These are phyloP conservation scores for Taiozyma sp. DNA, from an alignment of 1,139 yeast species.

Conservation along the genomic window DNA sequence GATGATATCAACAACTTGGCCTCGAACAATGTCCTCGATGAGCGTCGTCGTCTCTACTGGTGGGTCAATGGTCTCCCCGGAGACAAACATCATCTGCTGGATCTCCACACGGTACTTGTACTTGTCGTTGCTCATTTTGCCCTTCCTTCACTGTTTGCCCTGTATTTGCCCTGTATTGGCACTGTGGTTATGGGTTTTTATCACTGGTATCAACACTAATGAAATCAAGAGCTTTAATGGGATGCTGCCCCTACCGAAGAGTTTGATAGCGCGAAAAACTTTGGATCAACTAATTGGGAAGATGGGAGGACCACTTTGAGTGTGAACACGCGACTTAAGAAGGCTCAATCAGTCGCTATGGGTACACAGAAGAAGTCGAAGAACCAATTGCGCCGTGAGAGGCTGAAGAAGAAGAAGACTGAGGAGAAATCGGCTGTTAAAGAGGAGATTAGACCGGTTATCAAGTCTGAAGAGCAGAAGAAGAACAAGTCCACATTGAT, in stretches of 20 bases:
- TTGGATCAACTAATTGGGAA: too few relatives aligned
- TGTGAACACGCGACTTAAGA: neutral
- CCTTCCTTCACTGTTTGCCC: neutral
- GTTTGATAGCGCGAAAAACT: too few relatives aligned
- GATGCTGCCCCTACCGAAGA: neutral
- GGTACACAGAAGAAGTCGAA: slow-evolving; percentile 34
- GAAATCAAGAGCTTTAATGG: too few relatives aligned
- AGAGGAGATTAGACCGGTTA: neutral
- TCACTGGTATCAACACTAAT: too few relatives aligned
- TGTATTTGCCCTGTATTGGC: too few relatives aligned
- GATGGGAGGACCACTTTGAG: too few relatives aligned
- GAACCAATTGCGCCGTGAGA: slow-evolving; percentile 63
- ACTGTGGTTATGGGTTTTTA: too few relatives aligned
- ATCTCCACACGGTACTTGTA: slow-evolving; percentile 80
- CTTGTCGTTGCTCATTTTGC: slow-evolving; percentile 34
- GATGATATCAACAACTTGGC: slow-evolving; percentile 89
- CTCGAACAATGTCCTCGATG: slow-evolving; percentile 92
- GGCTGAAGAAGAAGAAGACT: slow-evolving; percentile 45
- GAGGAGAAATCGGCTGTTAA: slow-evolving; percentile 6
- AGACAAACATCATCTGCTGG: slow-evolving; percentile 98
- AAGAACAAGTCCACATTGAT: neutral
- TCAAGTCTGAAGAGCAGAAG: neutral
- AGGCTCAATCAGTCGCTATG: neutral
- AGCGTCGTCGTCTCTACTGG: slow-evolving; percentile 87
- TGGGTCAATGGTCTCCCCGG: slow-evolving; percentile 93